Conservation (phyloP, 192 early-diverging fungal genomes). For the Coemansia sp. region DNA sequence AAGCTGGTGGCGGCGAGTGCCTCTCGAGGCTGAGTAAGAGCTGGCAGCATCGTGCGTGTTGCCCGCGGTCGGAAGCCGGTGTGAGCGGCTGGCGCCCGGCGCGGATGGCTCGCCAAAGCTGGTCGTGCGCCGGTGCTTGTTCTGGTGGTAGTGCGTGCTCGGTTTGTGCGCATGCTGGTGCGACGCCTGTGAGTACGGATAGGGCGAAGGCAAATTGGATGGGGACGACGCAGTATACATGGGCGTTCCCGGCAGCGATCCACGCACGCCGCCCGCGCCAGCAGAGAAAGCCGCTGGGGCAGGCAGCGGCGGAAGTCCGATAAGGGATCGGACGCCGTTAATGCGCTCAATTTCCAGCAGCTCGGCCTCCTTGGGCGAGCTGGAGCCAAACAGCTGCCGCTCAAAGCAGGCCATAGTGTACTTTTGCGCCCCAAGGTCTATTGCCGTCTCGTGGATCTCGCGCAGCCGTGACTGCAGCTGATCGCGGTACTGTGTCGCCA, state of each 20-base stretch:
- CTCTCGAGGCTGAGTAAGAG: not conserved
- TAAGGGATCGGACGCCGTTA: slow-evolving; percentile 42
- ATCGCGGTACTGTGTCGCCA: slow-evolving; percentile 34
- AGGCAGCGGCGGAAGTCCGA: slow-evolving; percentile 39
- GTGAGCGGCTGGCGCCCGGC: not conserved
- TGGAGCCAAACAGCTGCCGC: slow-evolving; percentile 34
- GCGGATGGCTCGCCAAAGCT: slow-evolving; percentile 21
- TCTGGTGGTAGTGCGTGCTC: not conserved
- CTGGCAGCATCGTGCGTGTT: too few relatives aligned
- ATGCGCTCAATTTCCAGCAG: slow-evolving; percentile 46
- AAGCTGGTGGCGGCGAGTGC: not conserved
- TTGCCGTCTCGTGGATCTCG: slow-evolving; percentile 22
- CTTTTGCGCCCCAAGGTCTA: slow-evolving; percentile 41
- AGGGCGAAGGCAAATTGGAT: slow-evolving; percentile 16
- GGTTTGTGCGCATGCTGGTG: slow-evolving; percentile 2
- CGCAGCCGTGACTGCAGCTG: slow-evolving; percentile 23
- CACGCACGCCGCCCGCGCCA: slow-evolving; percentile 25
- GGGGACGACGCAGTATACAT: slow-evolving; percentile 32
- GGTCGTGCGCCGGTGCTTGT: slow-evolving; percentile 22
- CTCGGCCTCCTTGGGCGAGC: slow-evolving; percentile 39
- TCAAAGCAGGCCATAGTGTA: slow-evolving; percentile 36
- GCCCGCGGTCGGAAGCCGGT: not conserved
- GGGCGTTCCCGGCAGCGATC: slow-evolving; percentile 41
- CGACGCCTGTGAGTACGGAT: slow-evolving; percentile 8
- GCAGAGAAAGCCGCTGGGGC: not conserved